A percentile compares a stretch with the other conserved stretches of the same genome.
These are phyloP conservation scores for Ophiostoma fasciatum DNA, from an alignment of 2,329 filamentous ascomycete species.

Conservation along the genomic window DNA sequence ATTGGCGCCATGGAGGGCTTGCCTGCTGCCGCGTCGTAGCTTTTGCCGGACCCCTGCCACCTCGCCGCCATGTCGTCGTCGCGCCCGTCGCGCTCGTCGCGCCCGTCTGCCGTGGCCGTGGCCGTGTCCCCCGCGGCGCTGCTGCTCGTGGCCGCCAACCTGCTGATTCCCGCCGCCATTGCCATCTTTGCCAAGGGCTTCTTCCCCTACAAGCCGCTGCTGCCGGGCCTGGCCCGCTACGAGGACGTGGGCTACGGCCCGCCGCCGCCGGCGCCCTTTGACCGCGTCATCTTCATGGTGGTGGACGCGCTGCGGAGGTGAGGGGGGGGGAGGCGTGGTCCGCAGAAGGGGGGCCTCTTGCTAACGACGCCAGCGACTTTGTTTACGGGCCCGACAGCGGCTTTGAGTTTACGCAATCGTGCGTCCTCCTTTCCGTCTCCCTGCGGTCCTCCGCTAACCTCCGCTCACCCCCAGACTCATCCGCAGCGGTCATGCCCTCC, in stretches of 20 bases:
- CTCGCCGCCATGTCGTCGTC: no score
- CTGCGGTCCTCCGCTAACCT: no score
- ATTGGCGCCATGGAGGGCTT: no score
- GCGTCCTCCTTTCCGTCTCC: constrained; percentile 12
- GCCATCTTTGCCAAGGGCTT: constrained; percentile 76
- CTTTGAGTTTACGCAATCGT: constrained; percentile 83
- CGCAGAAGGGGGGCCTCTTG: no score
- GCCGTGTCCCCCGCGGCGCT: constrained; percentile 8
- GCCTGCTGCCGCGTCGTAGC: no score
- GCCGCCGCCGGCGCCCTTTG: constrained; percentile 56
- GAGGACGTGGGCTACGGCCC: constrained; percentile 37
- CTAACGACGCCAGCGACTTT: constrained; percentile 54
- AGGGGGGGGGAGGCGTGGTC: no score
- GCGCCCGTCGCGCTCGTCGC: no score
- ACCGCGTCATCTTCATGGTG: constrained; percentile 92
- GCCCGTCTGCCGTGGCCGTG: no score
- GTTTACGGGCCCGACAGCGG: constrained; percentile 71
- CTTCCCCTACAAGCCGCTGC: constrained; percentile 92
- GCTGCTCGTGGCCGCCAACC: constrained; percentile 52
- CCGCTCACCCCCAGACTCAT: constrained; percentile 51
- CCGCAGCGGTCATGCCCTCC: constrained; percentile 65
- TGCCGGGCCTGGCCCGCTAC: constrained; percentile 68
- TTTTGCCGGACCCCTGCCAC: no score
- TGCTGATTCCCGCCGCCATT: constrained; percentile 62
- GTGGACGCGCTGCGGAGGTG: constrained; percentile 86